phyloP scores from a whole-genome alignment of 2,329 filamentous ascomycete species.

The Chaetomium strumarium region DNA sequence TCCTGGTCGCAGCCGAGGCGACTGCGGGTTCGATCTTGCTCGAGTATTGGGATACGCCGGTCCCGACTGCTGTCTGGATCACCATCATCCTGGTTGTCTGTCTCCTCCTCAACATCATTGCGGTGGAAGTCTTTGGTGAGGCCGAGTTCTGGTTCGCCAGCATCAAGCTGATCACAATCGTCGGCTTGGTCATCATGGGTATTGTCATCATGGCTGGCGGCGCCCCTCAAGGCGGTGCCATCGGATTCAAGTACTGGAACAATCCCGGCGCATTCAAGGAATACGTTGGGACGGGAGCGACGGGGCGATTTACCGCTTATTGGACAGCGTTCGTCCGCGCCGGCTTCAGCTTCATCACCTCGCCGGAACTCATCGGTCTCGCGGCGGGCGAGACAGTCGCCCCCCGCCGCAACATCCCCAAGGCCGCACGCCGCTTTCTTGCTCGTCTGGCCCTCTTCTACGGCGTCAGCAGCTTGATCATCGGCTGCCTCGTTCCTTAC shows the following conservation, averaged over 20 bases:
- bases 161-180: conserved; percentile 54
- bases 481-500: conserved; percentile 59
- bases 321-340: conserved; percentile 53
- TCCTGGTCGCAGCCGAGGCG: conserved; percentile 52
- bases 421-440: conserved; percentile 56
- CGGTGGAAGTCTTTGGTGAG: conserved; percentile 54
- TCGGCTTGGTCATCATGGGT: conserved; percentile 51
- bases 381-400: conserved; percentile 61
- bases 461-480: conserved; percentile 54
- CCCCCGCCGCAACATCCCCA: conserved; percentile 60
- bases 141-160: conserved; percentile 57
- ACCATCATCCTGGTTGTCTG: conserved; percentile 50
- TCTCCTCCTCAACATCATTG: conserved; percentile 50
- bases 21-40: conserved; percentile 54
- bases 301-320: conserved; percentile 52
- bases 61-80: conserved; percentile 54
- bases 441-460: conserved; percentile 60
- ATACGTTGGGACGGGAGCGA: conserved; percentile 40
- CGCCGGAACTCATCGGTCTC: conserved; percentile 54
- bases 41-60: conserved; percentile 51
- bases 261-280: conserved; percentile 43
- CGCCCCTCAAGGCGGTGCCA: conserved; percentile 42
- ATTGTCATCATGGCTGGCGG: conserved; percentile 53
- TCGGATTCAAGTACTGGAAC: conserved; percentile 48
- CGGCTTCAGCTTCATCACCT: conserved; percentile 57